Evolutionary conservation across 2,329 filamentous ascomycete species (phyloP), one percentile per base, ranked within the genome.

Genomic region (Gliomastix tumulicola): DNA sequence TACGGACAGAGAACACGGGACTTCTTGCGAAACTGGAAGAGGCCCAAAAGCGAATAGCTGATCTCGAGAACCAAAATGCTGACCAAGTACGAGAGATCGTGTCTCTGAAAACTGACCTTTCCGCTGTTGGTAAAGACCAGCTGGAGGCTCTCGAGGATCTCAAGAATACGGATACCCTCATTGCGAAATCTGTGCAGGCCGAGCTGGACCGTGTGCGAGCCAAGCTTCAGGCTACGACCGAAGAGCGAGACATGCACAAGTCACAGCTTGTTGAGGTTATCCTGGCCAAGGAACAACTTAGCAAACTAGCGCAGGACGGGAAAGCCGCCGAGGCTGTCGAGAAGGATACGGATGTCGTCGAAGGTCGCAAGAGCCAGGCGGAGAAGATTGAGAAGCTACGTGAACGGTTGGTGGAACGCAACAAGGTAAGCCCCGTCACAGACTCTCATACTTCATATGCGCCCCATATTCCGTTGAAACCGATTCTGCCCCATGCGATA

Each of bases 371-470:
- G 42, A 71, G 69, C 55, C 49, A 54, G 33, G 52, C 50, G 41
- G 74, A 75, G 48, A 74, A 75, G 60, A 67, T 74, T 41, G 72
- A 76, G 49, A 77, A 78, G 60, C 62, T 79, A 32, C 68, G 71
- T 32, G 57, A 63, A 34, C 67, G 68, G 33, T 65, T 77, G 44
- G 69, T 69, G 54, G 66, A 75, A 54, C 62, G 75, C 50, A 73
- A 73, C 44, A 70, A 79, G 69, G 76, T 79, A 57, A 71, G 74
- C 63, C n/a, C n/a, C n/a, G n/a, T n/a, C n/a, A n/a, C n/a, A n/a
- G n/a, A n/a, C n/a, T n/a, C n/a, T n/a, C n/a, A n/a, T n/a, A n/a
- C n/a, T n/a, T n/a, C n/a, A n/a, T n/a, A n/a, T n/a, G n/a, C n/a
- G n/a, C n/a, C n/a, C n/a, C n/a, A n/a, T n/a, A n/a, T n/a, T n/a